phyloP scores from a whole-genome alignment of 2,329 filamentous ascomycete genomes.

The Tetracladium maxilliforme region DNA sequence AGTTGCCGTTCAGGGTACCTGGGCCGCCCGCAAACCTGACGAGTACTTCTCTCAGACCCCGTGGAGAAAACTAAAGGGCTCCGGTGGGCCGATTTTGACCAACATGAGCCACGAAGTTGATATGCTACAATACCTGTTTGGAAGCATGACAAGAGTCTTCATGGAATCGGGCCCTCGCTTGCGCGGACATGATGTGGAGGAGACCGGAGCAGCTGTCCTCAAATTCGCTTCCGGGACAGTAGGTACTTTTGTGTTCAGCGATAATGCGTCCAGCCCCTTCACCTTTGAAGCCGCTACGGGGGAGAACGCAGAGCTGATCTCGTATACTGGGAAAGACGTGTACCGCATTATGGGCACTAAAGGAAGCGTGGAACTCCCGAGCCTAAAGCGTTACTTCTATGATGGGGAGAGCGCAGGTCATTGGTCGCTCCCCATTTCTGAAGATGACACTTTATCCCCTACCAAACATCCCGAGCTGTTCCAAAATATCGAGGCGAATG shows the following conservation, averaged over 20 bases:
- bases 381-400: constrained; percentile 35
- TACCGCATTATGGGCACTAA: constrained; percentile 40
- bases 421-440: too few relatives aligned
- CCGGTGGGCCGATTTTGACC: constrained; percentile 35
- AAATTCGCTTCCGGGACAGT: constrained; percentile 37
- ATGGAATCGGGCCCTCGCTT: constrained; percentile 29
- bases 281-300: constrained; percentile 42
- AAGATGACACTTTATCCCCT: too few relatives aligned
- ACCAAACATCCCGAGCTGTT: too few relatives aligned
- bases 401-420: constrained; percentile 7
- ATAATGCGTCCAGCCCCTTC: constrained; percentile 33
- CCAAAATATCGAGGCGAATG: constrained; percentile 10
- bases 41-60: constrained; percentile 31
- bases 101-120: constrained; percentile 49
- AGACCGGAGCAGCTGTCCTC: constrained; percentile 37
- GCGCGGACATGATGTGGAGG: constrained; percentile 33
- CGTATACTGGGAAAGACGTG: constrained; percentile 23
- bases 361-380: constrained; percentile 35
- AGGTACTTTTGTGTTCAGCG: constrained; percentile 39
- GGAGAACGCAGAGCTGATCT: constrained; percentile 40
- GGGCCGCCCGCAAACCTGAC: constrained; percentile 33
- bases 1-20: constrained; percentile 38
- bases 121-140: constrained; percentile 38
- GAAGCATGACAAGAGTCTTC: constrained; percentile 32
- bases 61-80: constrained; percentile 26